These are phyloP conservation scores for Arachnomyces sp. DNA, from an alignment of 2,329 filamentous ascomycete species.

Conservation along the genomic window DNA sequence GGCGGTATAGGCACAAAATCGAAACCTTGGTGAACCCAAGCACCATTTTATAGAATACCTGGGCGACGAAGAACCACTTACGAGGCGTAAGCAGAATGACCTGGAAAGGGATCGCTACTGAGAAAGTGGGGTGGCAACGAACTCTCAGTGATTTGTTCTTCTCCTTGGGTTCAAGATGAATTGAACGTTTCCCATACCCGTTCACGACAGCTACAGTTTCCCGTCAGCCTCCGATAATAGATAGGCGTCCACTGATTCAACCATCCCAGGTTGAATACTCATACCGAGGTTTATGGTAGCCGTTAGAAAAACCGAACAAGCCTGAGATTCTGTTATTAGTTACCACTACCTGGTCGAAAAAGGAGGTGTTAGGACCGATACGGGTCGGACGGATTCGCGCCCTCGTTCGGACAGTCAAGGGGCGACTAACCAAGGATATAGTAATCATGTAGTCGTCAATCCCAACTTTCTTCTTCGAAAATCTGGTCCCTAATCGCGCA, in stretches of 20 bases:
- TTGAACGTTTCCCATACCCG: constrained; percentile 14
- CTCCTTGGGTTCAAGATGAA: constrained; percentile 8
- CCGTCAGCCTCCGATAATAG: neutral
- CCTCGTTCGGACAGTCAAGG: too few species aligned
- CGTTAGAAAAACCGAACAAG: constrained; percentile 2
- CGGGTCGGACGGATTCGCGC: too few species aligned
- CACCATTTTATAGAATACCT: constrained; percentile 30
- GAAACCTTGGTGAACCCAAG: constrained; percentile 28
- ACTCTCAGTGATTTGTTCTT: constrained; percentile 4
- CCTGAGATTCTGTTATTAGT: neutral
- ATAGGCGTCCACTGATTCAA: too few species aligned
- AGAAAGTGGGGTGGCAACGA: neutral
- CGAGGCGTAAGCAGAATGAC: neutral
- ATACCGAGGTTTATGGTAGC: constrained; percentile 5
- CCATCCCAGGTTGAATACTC: neutral
- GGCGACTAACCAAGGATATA: neutral
- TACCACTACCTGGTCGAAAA: too few species aligned
- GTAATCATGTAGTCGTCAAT: constrained; percentile 3
- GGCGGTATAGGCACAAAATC: constrained; percentile 25
- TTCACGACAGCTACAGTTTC: constrained; percentile 9
- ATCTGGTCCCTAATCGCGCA: neutral
- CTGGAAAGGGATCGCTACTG: too few species aligned
- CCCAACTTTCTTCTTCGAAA: constrained; percentile 1
- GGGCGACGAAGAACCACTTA: constrained; percentile 23
- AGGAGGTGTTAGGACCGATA: too few species aligned